These are phyloP conservation scores for Nicotiana obtusifolia DNA, from an alignment of 257 asterid genomes.

Conservation along the genomic window DNA sequence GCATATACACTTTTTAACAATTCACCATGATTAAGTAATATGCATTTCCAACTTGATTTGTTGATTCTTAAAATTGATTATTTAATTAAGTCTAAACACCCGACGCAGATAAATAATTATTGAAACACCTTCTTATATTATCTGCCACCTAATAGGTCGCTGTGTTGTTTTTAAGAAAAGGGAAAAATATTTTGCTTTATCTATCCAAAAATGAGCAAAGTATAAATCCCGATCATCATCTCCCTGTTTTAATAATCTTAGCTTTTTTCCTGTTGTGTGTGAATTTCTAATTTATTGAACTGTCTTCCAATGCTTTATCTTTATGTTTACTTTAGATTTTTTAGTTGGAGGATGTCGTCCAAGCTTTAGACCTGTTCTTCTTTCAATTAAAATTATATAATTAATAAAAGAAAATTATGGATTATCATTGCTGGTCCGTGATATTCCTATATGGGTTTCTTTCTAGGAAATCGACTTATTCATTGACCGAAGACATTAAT, in stretches of 20 bases:
- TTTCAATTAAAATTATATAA: too few relatives aligned
- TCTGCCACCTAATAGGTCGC: not conserved
- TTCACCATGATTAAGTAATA: too few relatives aligned
- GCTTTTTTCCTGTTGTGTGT: not conserved
- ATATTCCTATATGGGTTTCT: not conserved
- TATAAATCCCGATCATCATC: not conserved
- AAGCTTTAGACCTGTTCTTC: too few relatives aligned
- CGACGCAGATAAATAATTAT: too few relatives aligned
- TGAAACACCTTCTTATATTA: too few relatives aligned
- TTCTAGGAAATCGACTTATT: not conserved
- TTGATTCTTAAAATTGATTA: too few relatives aligned
- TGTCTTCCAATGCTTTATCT: not conserved
- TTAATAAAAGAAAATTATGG: not conserved
- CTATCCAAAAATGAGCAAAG: not conserved
- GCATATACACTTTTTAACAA: too few relatives aligned
- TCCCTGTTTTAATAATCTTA: too few relatives aligned
- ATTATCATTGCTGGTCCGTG: not conserved
- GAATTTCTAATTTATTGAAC: too few relatives aligned
- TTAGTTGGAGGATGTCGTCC: slow-evolving; percentile 15
- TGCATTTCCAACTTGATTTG: too few relatives aligned
- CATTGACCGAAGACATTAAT: not conserved
- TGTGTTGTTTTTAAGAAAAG: not conserved
- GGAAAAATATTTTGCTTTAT: not conserved
- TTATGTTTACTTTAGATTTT: not conserved
- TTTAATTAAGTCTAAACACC: too few relatives aligned